Conservation (phyloP, 352 stramenopile genomes). For the Globisporangium mamillatum region DNA sequence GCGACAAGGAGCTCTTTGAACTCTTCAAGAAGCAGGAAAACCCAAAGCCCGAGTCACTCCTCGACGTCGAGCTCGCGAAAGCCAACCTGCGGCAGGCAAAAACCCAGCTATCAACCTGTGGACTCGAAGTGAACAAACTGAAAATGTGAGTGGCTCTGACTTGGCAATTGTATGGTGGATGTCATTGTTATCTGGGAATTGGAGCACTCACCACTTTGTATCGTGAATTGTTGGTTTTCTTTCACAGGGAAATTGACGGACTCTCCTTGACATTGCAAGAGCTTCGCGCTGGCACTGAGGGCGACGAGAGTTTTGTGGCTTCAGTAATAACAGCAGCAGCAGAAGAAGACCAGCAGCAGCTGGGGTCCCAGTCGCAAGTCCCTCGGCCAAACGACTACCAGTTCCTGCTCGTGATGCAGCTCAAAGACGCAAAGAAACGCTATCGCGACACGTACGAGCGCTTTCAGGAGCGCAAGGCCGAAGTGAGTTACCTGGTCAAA, state of each 20-base stretch:
- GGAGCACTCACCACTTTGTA: neutral
- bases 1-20: constrained; percentile 60
- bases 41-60: constrained; percentile 40
- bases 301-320: neutral
- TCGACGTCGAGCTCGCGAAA: constrained; percentile 59
- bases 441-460: constrained; percentile 45
- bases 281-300: constrained; percentile 6
- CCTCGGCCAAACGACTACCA: constrained; percentile 7
- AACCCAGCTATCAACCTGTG: constrained; percentile 23
- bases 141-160: constrained; percentile 47
- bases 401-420: constrained; percentile 33
- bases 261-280: constrained; percentile 41
- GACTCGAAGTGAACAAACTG: constrained; percentile 49
- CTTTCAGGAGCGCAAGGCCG: constrained; percentile 53
- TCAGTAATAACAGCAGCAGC: neutral
- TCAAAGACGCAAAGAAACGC: constrained; percentile 59
- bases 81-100: constrained; percentile 55
- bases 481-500: constrained; percentile 49
- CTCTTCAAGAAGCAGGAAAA: constrained; percentile 35
- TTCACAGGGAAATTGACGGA: constrained; percentile 43
- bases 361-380: constrained; percentile 6
- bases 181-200: neutral
- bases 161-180: neutral
- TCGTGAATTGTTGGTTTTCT: neutral
- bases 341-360: neutral